Evolutionary conservation across 2,329 filamentous ascomycete species (phyloP), one percentile per base, ranked within the genome.

Genomic region (Pestalotiopsis sp.): DNA sequence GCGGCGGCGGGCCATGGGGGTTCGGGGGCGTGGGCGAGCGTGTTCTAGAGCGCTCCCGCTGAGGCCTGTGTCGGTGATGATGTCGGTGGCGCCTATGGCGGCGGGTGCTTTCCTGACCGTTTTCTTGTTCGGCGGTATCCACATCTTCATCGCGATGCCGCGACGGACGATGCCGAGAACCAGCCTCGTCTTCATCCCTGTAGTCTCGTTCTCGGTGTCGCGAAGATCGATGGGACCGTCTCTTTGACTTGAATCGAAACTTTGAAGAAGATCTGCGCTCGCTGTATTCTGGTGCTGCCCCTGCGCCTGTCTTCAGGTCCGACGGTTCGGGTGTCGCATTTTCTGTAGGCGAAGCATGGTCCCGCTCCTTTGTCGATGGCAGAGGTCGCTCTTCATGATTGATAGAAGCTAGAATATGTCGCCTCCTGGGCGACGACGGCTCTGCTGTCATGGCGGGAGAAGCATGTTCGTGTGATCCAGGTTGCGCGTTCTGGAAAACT

Each of bases 21-120:
- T 88, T 83, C 0, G 81, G 80, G 0, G 83, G 83, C 2, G 84
- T 83, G 1, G 82, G 82, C 2, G 84, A 84, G 70, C 81, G 82
- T 20, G 79, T 78, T 17, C 71, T 75, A 68, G 74, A 74, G 66
- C 74, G 73, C 49, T 74, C 72, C 2, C 77, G 76, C 62, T 78
- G 79, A 59, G 73, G 76, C 57, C 73, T 76, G 62, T 78, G 78
- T 27, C 72, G 76, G 64, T 74, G 72, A 64, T 75, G 74, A 58
- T 75, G 72, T 7, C 73, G 73, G 57, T 73, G 72, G 38, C 72
- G 76, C 45, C 71, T 75, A 65, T 65, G 73, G 40, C 73, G 74
- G 17, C 41, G 58, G 17, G 38, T 40, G 14, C 59, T 63, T 66
- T n/a, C 25, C 23, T 20, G 65, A 36, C 17, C 31, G 17, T 71